phyloP scores from a whole-genome alignment of 176 grass and related monocot species.

The Oryza longistaminata region DNA sequence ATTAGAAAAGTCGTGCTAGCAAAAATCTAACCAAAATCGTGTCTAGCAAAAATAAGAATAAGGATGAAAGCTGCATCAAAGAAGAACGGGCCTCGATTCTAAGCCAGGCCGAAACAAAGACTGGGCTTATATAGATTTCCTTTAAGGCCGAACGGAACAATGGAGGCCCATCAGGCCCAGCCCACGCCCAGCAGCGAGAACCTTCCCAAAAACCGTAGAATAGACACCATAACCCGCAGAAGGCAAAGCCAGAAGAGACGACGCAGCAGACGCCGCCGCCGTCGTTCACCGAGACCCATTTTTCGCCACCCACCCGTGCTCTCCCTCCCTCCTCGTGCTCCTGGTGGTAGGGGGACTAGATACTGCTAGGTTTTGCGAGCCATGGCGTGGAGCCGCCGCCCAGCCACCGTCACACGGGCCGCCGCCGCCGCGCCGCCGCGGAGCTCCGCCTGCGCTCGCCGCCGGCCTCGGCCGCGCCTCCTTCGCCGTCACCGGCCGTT shows the following conservation, averaged over 20 bases:
- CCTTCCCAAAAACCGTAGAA: neutral
- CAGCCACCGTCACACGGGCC: constrained; percentile 42
- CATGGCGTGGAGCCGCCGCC: constrained; percentile 71
- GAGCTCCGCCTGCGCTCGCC: constrained; percentile 34
- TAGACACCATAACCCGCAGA: neutral
- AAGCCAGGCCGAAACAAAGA: no score
- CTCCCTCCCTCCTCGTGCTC: neutral
- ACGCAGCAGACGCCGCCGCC: neutral
- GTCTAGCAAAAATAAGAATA: no score
- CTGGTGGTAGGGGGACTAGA: neutral
- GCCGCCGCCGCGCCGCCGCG: constrained; percentile 34
- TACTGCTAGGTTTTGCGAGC: constrained; percentile 37
- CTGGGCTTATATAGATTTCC: no score
- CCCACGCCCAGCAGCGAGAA: neutral
- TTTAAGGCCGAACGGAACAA: no score
- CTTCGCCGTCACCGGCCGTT: constrained; percentile 30
- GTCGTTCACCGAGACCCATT: neutral
- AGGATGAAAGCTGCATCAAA: no score
- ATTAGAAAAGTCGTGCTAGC: no score
- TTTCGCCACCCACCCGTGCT: neutral
- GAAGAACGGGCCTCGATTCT: no score
- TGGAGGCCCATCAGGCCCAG: no score
- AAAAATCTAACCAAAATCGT: no score
- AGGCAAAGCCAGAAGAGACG: neutral
- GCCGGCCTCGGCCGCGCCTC: constrained; percentile 38